Base-by-base conservation (phyloP, 2,329 filamentous ascomycete genomes). In the Colletotrichum incanum region DNA sequence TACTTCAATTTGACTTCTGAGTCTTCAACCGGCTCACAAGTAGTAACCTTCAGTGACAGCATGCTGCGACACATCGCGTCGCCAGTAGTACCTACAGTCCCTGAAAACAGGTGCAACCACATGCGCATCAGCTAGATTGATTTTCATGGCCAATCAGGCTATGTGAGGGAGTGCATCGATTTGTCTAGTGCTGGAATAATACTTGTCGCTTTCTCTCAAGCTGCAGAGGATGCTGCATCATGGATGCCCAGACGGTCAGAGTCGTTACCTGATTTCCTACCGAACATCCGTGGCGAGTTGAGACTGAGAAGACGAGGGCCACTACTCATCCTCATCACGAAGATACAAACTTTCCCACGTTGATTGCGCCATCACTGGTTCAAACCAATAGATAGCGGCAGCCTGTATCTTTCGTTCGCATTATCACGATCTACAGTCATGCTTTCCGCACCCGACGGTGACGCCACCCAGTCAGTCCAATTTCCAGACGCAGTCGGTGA, bases 381-480 rank as follows among this genome's bases (percentile, higher is more conserved):
- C 34, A 41, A 23, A 20, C 28, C 31, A n/a, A 28, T 65, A 8
- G 37, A 6, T 18, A 20, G 5, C 12, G 28, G 39, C 49, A 56
- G 28, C 50, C 26, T 34, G 34, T 28, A 37, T 28, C 26, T 31
- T 9, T 12, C 8, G 26, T 65, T 62, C 49, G 65, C 60, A 41
- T 62, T 52, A 71, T 62, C 68, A 52, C 50, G 64, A 71, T 71
- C 64, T 71, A 37, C 68, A 67, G 26, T 26, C 26, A 11, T 26
- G 37, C 41, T 45, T 63, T 34, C 43, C 43, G 23, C 41, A 56
- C 39, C 31, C 34, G 56, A 50, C 23, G 37, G 54, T 14, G 45
- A 49, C 64, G 63, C 45, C 28, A 34, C 43, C 39, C 28, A 18
- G 62, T 41, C 28, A 18, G 62, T 23, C 52, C 23, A 39, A 56